A percentile compares a stretch with the other conserved stretches of the same genome.
Conservation (phyloP, 164 flowering plant species). For the Umbellularia californica region DNA sequence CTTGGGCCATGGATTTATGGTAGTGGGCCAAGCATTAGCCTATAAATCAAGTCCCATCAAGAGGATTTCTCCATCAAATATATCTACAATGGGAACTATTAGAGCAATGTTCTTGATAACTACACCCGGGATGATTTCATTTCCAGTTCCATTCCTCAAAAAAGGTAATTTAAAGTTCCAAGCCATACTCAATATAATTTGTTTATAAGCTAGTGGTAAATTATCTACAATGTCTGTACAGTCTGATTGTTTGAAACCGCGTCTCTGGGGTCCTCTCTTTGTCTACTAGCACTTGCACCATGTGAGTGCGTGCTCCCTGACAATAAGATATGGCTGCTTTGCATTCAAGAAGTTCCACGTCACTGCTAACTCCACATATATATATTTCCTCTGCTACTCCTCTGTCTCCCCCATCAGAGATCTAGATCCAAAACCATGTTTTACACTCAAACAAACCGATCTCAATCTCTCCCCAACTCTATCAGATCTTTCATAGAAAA, state of each 20-base stretch:
- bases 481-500: conserved; percentile 7
- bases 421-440: neutral
- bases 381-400: neutral
- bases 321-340: neutral
- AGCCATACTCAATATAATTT: neutral
- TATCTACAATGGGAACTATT: too few species aligned
- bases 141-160: neutral
- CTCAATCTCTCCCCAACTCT: neutral
- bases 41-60: too few species aligned
- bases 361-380: neutral
- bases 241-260: conserved; percentile 5
- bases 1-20: too few species aligned
- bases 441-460: neutral
- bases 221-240: neutral
- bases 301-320: conserved; percentile 3
- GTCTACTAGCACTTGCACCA: conserved; percentile 6
- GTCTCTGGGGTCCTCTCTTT: neutral
- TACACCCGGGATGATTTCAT: neutral
- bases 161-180: neutral
- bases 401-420: conserved; percentile 1
- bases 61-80: too few species aligned
- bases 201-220: neutral
- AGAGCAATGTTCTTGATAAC: neutral
- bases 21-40: too few species aligned
- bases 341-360: neutral